These are phyloP conservation scores for Ceriops zippeliana DNA, from an alignment of 345 rosid genomes.

Conservation along the genomic window DNA sequence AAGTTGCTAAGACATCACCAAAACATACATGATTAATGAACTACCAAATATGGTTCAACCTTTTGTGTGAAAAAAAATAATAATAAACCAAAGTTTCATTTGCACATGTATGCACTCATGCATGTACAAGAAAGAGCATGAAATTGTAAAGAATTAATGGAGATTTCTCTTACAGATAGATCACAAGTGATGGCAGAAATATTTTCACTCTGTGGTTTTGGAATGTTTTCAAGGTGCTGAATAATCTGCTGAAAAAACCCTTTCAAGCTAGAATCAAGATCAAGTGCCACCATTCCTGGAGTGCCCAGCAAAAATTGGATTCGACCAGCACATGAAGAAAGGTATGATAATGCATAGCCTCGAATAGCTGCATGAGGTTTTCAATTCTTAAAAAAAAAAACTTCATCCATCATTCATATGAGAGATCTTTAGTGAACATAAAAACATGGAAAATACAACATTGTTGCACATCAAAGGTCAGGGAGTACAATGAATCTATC, in stretches of 20 bases:
- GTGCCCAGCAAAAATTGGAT: conserved; percentile 84
- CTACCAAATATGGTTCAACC: no score
- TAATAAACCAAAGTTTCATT: no score
- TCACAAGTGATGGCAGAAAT: conserved; percentile 81
- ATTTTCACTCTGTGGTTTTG: conserved; percentile 88
- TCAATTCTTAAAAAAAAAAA: conserved; percentile 1
- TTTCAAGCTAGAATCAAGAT: conserved; percentile 79
- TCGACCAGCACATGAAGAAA: conserved; percentile 97
- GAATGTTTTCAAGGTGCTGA: conserved; percentile 80
- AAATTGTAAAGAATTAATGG: neutral
- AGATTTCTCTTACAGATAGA: conserved; percentile 80
- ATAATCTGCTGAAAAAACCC: conserved; percentile 83
- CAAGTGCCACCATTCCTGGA: conserved; percentile 99
- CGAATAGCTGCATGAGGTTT: conserved; percentile 74
- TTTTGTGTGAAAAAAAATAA: no score
- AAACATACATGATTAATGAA: no score
- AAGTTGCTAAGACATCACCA: no score
- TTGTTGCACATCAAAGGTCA: neutral
- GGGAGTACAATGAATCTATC: neutral
- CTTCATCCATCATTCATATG: neutral
- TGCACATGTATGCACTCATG: no score
- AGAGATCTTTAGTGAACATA: neutral
- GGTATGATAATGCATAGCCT: conserved; percentile 96
- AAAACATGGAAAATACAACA: neutral
- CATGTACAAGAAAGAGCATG: neutral